phyloP scores from a whole-genome alignment of 2,329 filamentous ascomycete genomes.

The Xylariomycetidae sp. region DNA sequence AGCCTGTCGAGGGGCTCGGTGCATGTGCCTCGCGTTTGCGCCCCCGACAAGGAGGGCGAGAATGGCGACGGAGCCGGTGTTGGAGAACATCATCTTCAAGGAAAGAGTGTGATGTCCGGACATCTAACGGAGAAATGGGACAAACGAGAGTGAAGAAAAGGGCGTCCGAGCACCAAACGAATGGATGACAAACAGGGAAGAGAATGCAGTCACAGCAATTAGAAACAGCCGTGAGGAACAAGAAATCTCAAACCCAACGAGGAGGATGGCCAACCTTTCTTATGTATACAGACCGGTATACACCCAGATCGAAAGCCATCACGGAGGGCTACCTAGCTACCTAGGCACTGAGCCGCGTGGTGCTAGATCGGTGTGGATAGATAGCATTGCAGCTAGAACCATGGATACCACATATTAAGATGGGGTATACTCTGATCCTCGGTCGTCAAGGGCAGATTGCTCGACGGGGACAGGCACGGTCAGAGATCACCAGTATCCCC shows the following conservation, averaged over 20 bases:
- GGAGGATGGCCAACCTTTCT: too few relatives aligned
- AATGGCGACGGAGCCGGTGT: conserved; percentile 9
- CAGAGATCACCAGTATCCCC: conserved; percentile 5
- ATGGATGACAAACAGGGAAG: conserved; percentile 4
- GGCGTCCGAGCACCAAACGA: conserved; percentile 14
- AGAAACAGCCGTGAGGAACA: too few relatives aligned
- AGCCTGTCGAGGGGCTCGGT: too few relatives aligned
- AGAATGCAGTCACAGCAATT: too few relatives aligned
- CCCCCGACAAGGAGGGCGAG: conserved; percentile 12
- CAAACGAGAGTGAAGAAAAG: conserved; percentile 9
- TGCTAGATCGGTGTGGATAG: too few relatives aligned
- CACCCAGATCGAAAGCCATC: too few relatives aligned
- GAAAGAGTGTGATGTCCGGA: conserved; percentile 5
- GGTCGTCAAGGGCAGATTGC: neutral
- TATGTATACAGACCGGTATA: too few relatives aligned
- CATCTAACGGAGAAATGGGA: conserved; percentile 9
- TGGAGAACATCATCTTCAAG: conserved; percentile 19
- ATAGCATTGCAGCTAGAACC: too few relatives aligned
- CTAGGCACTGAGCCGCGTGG: too few relatives aligned
- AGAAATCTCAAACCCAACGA: too few relatives aligned
- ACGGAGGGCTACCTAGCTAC: too few relatives aligned
- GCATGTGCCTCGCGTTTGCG: conserved; percentile 8
- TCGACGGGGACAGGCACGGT: conserved; percentile 4
- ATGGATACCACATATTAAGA: conserved; percentile 3
- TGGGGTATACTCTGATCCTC: too few relatives aligned